These are phyloP conservation scores for Boletellus deceptivus DNA, from an alignment of 1,284 basidiomycete species.

Conservation along the genomic window DNA sequence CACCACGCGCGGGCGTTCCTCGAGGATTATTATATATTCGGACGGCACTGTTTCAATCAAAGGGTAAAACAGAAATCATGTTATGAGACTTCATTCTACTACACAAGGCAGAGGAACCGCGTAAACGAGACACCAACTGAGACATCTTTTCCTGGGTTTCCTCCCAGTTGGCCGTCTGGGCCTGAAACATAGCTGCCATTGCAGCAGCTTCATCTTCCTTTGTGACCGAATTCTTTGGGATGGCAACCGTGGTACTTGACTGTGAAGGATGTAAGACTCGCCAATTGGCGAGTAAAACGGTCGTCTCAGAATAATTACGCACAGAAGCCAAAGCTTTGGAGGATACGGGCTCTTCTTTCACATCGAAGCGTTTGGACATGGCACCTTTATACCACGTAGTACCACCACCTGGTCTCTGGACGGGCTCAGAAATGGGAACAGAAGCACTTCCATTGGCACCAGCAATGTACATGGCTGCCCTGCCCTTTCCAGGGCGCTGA, in stretches of 20 bases:
- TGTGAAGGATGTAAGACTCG: slow-evolving; percentile 27
- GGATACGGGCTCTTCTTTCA: slow-evolving; percentile 59
- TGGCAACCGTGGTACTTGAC: slow-evolving; percentile 22
- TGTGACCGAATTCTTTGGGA: slow-evolving; percentile 43
- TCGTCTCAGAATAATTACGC: slow-evolving; percentile 23
- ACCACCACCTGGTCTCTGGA: slow-evolving; percentile 38
- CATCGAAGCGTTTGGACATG: slow-evolving; percentile 91
- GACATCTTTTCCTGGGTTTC: slow-evolving; percentile 97
- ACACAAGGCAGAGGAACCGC: slow-evolving; percentile 52
- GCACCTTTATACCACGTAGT: slow-evolving; percentile 61
- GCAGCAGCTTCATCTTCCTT: slow-evolving; percentile 79
- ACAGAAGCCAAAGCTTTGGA: slow-evolving; percentile 34
- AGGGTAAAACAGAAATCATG: slow-evolving; percentile 41
- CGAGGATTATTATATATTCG: slow-evolving; percentile 67
- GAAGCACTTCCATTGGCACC: slow-evolving; percentile 48
- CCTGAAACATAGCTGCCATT: slow-evolving; percentile 96
- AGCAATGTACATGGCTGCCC: slow-evolving; percentile 82
- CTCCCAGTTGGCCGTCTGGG: slow-evolving; percentile 89
- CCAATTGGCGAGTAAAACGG: slow-evolving; percentile 12
- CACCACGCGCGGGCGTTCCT: slow-evolving; percentile 57
- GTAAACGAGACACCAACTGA: slow-evolving; percentile 74
- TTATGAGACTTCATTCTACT: slow-evolving; percentile 69
- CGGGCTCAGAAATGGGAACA: slow-evolving; percentile 47
- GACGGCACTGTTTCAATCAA: slow-evolving; percentile 56
- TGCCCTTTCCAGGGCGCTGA: slow-evolving; percentile 85